Evolutionary conservation across 176 grass and related monocot species (phyloP), one percentile per base, ranked within the genome.

Genomic region (Cenchrus fungigraminus): DNA sequence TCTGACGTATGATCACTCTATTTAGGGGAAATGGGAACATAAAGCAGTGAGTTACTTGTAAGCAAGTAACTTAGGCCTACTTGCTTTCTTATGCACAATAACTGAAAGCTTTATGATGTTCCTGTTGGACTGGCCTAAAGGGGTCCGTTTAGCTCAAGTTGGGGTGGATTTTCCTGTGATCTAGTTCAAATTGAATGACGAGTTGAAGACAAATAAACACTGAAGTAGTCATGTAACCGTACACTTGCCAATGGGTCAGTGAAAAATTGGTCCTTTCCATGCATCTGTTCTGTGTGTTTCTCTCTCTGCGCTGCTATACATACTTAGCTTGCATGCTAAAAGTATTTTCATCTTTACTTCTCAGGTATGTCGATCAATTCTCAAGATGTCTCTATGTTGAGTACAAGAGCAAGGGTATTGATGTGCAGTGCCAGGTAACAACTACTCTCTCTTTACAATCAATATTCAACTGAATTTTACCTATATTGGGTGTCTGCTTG

Each of bases 341-440:
- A 47, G 54, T 64, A 28, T 8, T 58, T 46, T 51, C 32, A 9
- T 69, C 66, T 65, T 47, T 32, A 42, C 8, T 83, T 80, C 32
- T 83, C 82, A 97, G 90, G 84, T 97, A 97, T 3, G n/a, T 97
- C 3, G 95, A 97, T 53, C 90, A 97, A 68, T 97, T 97, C 88
- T 94, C 90, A 28, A 92, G 95, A 73, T 94, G 92, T 76, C 91
- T 97, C 9, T 89, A 91, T 84, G 92, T 94, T 56, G 95, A 94
- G 80, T 97, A 97, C 81, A 97, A 92, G 81, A 84, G 85, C 88
- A 97, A 90, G 88, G 95, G 95, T 50, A 97, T 97, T 68, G 92
- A 97, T 91, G 95, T 97, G 71, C 95, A 97, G 74, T 97, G 95
- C 79, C 90, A 94, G 92, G 92, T 97, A 88, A 72, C 6, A 79